A percentile compares a stretch with the other conserved stretches of the same genome.
Evolutionary conservation across 2,329 filamentous ascomycete species (phyloP).

Genomic region (Biscogniauxia mediterranea): DNA sequence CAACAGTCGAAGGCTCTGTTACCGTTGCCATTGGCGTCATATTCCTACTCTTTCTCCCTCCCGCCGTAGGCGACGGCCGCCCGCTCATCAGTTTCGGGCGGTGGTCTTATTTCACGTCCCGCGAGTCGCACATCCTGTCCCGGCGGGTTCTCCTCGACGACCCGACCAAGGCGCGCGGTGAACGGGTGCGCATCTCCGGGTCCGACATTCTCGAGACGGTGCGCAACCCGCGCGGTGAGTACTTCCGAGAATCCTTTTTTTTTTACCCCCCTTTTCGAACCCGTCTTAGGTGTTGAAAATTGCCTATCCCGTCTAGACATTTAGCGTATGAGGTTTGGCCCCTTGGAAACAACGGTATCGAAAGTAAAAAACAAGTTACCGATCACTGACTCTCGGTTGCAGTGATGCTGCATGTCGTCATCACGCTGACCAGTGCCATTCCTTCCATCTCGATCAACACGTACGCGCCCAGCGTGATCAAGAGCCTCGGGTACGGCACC

Average conservation of each 20-base stretch:
- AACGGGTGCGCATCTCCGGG: slow-evolving; percentile 35
- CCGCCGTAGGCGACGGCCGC: slow-evolving; percentile 34
- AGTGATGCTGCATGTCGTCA: slow-evolving; percentile 28
- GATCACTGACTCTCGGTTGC: too few relatives aligned
- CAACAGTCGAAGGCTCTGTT: slow-evolving; percentile 28
- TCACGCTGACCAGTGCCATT: slow-evolving; percentile 22
- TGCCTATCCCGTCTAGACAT: too few relatives aligned
- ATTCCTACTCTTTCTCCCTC: slow-evolving; percentile 40
- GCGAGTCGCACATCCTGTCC: slow-evolving; percentile 41
- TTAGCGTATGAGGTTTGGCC: too few relatives aligned
- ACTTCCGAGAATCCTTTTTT: too few relatives aligned
- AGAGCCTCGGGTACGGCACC: slow-evolving; percentile 27
- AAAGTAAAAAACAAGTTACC: too few relatives aligned
- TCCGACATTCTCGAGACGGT: slow-evolving; percentile 35
- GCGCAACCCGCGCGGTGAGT: slow-evolving; percentile 21
- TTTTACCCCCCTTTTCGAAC: too few relatives aligned
- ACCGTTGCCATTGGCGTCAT: slow-evolving; percentile 34
- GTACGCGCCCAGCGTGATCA: slow-evolving; percentile 31
- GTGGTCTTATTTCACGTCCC: slow-evolving; percentile 42
- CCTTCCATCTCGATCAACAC: slow-evolving; percentile 27
- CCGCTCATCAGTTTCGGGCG: slow-evolving; percentile 35
- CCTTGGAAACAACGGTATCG: too few relatives aligned
- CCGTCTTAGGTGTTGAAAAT: too few relatives aligned
- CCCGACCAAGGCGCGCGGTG: slow-evolving; percentile 36
- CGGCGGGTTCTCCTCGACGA: slow-evolving; percentile 43